Base-by-base conservation (phyloP, 2,329 filamentous ascomycete genomes). In the Chaetomiaceae sp. region DNA sequence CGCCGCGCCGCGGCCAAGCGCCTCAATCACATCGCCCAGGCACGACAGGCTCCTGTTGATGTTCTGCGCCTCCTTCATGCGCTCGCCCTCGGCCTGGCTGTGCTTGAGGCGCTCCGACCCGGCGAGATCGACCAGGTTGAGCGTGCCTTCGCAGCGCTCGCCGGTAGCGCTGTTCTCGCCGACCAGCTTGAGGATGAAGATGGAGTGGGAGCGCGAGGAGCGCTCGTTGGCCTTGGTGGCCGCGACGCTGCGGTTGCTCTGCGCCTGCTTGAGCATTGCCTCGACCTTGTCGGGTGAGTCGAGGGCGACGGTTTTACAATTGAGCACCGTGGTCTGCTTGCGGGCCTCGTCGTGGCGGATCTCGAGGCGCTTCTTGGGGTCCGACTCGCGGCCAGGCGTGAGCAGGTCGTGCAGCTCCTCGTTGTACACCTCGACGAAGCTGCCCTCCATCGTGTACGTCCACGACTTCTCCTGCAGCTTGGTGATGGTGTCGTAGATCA, bases 141-240 rank as follows among this genome's bases (percentile, higher is more conserved):
- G 81, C 0, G 91, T 95, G 36, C 94, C 92, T 70, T 96, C 91
- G 64, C 89, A 95, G 15, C 83, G 84, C 71, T 96, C 90, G 11
- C 84, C 86, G 0, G 89, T 95, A 37, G 86, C 82, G 46, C 66
- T 68, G 64, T 97, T 97, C 49, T 76, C 72, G n/a, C 83, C 83
- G 8, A 76, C 72, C 8, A 87, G 71, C 66, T 95, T 96, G 51
- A 99, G 80, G 53, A 97, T 95, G 67, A 99, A 97, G 46, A 99
- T 91, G 0, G 89, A 96, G 72, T 99, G 94, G 29, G 90, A 96
- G 46, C 95, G 87, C 11, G 91, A 96, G 0, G 90, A 96, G 43
- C 91, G 83, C 73, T 95, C 90, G 72, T 99, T 99, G 58, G 94
- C 90, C 68, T 95, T 96, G n/a, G 94, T 99, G 0, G 94, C 91